These are phyloP conservation scores for Paragyromitra xinjiangensis DNA, from an alignment of 495 filamentous ascomycete species.

Conservation along the genomic window DNA sequence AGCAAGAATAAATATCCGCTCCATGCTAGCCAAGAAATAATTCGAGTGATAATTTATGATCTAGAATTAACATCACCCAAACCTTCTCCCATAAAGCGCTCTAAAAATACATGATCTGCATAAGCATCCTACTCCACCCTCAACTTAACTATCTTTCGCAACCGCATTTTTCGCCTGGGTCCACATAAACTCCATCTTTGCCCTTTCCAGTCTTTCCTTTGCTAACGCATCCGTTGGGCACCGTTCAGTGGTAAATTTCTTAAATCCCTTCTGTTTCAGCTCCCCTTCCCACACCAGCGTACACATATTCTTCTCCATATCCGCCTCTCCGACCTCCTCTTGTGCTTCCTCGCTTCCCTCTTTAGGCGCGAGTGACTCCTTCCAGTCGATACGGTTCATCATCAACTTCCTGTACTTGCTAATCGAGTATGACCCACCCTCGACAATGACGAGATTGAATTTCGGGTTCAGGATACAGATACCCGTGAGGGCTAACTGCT, in stretches of 20 bases:
- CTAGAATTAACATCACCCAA: constrained; percentile 14
- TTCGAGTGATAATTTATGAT: constrained; percentile 41
- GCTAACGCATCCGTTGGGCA: constrained; percentile 91
- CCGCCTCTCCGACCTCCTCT: constrained; percentile 58
- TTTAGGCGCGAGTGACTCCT: constrained; percentile 78
- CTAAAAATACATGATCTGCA: constrained; percentile 37
- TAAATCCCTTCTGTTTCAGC: constrained; percentile 77
- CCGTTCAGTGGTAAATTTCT: constrained; percentile 82
- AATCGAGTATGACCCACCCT: constrained; percentile 84
- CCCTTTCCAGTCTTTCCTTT: constrained; percentile 76
- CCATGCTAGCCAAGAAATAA: neutral
- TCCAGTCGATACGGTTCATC: constrained; percentile 93
- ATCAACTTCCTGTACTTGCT: constrained; percentile 87
- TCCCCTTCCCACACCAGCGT: constrained; percentile 87
- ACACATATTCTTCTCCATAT: constrained; percentile 81
- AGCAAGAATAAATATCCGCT: too few relatives aligned
- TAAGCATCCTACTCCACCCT: neutral
- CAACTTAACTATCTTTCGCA: constrained; percentile 46
- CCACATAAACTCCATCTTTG: constrained; percentile 97
- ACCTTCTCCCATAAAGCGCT: neutral
- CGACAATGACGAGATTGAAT: constrained; percentile 87
- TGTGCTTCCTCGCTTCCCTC: constrained; percentile 72
- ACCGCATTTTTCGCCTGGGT: constrained; percentile 78
- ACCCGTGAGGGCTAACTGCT: constrained; percentile 84
- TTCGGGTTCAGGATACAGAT: constrained; percentile 88